Evolutionary conservation across 306 rosid species (phyloP), one percentile per base, ranked within the genome.

Genomic region (Corylus avellana): DNA sequence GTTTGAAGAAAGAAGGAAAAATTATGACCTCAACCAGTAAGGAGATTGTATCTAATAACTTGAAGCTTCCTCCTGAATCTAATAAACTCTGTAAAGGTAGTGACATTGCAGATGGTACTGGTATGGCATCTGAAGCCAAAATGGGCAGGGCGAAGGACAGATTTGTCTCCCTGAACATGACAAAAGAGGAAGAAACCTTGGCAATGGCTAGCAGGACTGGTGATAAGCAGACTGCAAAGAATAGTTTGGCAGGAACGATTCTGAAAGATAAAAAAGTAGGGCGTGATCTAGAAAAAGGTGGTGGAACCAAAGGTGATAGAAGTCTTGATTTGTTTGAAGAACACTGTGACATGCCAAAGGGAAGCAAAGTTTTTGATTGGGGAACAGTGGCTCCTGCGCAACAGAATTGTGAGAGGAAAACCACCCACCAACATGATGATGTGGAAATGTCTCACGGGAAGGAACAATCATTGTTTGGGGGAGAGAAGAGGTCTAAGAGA

Each of bases 1-100:
- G 44, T 10, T 81, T 91, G 17, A 87, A 81, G 61, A 90, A 88
- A 80, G 90, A 83, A 75, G 85, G 72, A 59, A 82, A 85, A 63
- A 66, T 83, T 13, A 91, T 90, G 77, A 87, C 79, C 12, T 70
- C 78, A 80, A 76, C 84, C 78, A 77, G 86, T 67, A 97, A 93
- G 67, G 92, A 90, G 81, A 83, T 91, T 80, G 93, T 93, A 87
- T 86, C 92, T 55, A 85, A 91, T 72, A 80, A 92, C 57, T 80
- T 89, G 88, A 91, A 87, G 88, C 93, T 87, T 72, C 99, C 99
- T 42, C 88, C 88, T 87, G 77, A 91, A 76, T 90, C 90, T 20
- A 83, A 87, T 81, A 27, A 79, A 82, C 84, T 70, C 88, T 56
- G 22, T 77, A 63, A 63, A 39, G 44, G 68, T 79, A 78, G 80